Percentiles rank a stretch among this genome's conserved stretches.
Evolutionary conservation across 1,284 basidiomycete genomes (phyloP).

Genomic region (Schizophyllum commune): DNA sequence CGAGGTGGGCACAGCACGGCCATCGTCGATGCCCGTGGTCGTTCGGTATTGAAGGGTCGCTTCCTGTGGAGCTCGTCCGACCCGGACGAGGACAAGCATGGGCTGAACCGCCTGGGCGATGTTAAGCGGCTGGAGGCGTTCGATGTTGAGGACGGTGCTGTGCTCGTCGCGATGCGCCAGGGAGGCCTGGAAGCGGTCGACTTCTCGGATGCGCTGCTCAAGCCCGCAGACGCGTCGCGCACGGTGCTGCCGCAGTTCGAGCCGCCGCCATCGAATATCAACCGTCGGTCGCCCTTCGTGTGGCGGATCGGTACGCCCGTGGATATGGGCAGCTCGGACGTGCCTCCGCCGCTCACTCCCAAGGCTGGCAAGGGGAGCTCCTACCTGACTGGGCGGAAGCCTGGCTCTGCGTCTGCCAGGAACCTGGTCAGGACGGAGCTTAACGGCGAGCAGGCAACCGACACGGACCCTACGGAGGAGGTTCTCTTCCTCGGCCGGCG

Average conservation of each 20-base stretch:
- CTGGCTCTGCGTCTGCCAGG: constrained; percentile 29
- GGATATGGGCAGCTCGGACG: constrained; percentile 25
- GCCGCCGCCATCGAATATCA: constrained; percentile 49
- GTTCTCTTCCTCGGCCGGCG: constrained; percentile 70
- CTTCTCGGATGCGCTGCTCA: constrained; percentile 65
- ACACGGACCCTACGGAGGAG: constrained; percentile 56
- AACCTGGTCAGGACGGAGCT: constrained; percentile 38
- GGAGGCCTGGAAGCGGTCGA: constrained; percentile 75
- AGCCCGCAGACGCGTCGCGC: constrained; percentile 69
- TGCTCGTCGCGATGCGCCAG: constrained; percentile 75
- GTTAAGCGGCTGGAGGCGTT: constrained; percentile 73
- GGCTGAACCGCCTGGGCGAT: constrained; percentile 57
- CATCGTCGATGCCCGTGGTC: constrained; percentile 76
- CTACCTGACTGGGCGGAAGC: constrained; percentile 38
- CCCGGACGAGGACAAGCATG: constrained; percentile 27
- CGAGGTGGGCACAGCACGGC: constrained; percentile 78
- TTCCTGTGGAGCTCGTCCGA: constrained; percentile 71
- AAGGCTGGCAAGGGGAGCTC: constrained; percentile 24
- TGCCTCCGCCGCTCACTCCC: constrained; percentile 20
- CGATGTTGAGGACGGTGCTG: constrained; percentile 61
- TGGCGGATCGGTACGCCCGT: constrained; percentile 75
- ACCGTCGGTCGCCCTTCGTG: constrained; percentile 62
- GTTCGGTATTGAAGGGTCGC: constrained; percentile 71
- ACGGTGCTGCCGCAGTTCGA: constrained; percentile 59
- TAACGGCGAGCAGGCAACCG: constrained; percentile 34